A percentile compares a stretch with the other conserved stretches of the same genome.
Evolutionary conservation across 768 basidiomycete species (phyloP).

Genomic region (Trichaptum fuscoviolaceum): DNA sequence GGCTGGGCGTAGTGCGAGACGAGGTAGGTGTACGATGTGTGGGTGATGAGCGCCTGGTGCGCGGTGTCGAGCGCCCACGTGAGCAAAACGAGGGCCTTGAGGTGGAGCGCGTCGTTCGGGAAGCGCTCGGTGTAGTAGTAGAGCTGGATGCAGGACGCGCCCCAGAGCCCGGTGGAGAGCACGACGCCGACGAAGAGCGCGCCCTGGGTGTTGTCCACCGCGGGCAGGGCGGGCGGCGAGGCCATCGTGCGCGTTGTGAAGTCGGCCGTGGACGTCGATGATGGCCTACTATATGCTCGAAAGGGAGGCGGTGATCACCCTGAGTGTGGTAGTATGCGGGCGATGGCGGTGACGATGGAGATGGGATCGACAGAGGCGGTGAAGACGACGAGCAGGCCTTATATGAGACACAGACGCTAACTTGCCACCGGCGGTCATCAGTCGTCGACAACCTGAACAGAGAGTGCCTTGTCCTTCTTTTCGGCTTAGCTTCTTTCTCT

Average conservation of each 20-base stretch:
- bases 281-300: no score
- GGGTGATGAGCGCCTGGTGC: constrained; percentile 6
- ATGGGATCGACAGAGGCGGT: not conserved
- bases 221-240: not conserved
- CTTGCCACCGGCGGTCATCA: no score
- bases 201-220: constrained; percentile 2
- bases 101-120: constrained; percentile 3
- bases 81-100: not conserved
- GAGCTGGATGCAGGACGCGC: constrained; percentile 2
- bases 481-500: no score
- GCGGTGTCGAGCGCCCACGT: constrained; percentile 4
- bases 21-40: constrained; percentile 7
- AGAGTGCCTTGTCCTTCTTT: no score
- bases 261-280: no score
- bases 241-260: not conserved
- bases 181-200: constrained; percentile 1
- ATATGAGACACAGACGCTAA: no score
- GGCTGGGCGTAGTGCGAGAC: constrained; percentile 4
- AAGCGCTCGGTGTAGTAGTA: constrained; percentile 1
- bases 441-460: no score
- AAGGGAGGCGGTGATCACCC: no score
- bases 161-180: constrained; percentile 3
- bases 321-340: no score
- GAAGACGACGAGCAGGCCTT: no score
- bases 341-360: not conserved